Conservation (phyloP, 257 asterid species). For the Solanum chmielewskii region DNA sequence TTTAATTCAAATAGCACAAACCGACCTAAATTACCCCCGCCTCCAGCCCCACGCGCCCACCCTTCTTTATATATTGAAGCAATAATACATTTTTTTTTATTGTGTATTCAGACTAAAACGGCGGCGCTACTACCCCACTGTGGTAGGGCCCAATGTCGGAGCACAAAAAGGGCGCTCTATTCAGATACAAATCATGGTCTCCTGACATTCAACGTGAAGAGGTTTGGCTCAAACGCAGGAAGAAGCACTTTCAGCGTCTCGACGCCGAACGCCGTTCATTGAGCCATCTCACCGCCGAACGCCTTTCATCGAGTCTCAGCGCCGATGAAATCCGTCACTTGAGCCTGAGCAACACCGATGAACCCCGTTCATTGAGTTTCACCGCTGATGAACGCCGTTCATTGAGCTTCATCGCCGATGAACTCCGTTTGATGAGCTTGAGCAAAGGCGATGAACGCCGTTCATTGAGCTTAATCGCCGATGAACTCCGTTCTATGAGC, state of each 20-base stretch:
- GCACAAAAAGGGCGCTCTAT: slow-evolving; percentile 4
- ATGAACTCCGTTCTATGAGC: slow-evolving; percentile 12
- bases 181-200: slow-evolving; percentile 58
- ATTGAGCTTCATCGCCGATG: slow-evolving; percentile 8
- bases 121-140: not conserved
- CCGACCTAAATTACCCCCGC: not conserved
- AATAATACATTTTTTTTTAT: not conserved
- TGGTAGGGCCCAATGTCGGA: not conserved
- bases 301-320: slow-evolving; percentile 6
- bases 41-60: not conserved
- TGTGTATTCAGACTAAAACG: not conserved
- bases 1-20: too few species aligned
- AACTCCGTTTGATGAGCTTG: slow-evolving; percentile 47
- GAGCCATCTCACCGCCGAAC: slow-evolving; percentile 25
- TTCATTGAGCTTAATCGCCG: slow-evolving; percentile 31
- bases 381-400: slow-evolving; percentile 28
- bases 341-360: slow-evolving; percentile 14
- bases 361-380: slow-evolving; percentile 33
- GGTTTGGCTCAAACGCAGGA: slow-evolving; percentile 40
- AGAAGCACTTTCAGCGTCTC: slow-evolving; percentile 6
- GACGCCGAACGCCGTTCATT: slow-evolving; percentile 14
- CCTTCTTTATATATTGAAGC: not conserved
- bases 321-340: not conserved
- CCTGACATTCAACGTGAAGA: slow-evolving; percentile 48
- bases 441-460: slow-evolving; percentile 8